A percentile compares a stretch with the other conserved stretches of the same genome.
Evolutionary conservation across 208 protist species (phyloP).

Genomic region (Leishmania mexicana): DNA sequence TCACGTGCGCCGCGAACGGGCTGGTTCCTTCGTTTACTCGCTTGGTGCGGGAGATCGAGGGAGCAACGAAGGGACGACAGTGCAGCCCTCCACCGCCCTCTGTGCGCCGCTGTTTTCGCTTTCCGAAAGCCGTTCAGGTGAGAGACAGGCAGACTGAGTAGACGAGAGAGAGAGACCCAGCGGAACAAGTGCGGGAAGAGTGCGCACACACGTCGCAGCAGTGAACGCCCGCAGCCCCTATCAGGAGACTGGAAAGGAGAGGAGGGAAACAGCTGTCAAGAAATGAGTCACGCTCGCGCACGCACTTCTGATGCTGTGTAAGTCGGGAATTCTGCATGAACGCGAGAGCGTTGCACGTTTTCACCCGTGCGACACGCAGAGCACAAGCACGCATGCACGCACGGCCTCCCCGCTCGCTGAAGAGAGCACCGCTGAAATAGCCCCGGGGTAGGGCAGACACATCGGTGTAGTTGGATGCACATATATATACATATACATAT

Average conservation of each 20-base stretch:
- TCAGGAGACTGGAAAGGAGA: background rate
- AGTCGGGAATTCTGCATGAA: background rate
- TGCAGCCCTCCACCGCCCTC: background rate
- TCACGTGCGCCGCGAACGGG: background rate
- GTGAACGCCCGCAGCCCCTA: background rate
- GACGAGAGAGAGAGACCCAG: background rate
- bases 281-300: background rate
- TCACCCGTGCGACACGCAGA: background rate
- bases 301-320: background rate
- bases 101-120: background rate
- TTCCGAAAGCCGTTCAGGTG: background rate
- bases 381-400: background rate
- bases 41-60: background rate
- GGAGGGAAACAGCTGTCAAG: background rate
- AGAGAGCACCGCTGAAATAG: background rate
- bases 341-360: too few species aligned
- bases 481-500: background rate
- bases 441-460: background rate
- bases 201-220: background rate
- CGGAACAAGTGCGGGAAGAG: too few species aligned
- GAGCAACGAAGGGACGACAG: background rate
- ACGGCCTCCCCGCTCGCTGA: background rate
- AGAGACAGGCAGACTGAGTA: background rate
- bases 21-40: background rate
- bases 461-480: background rate